A percentile compares a stretch with the other conserved stretches of the same genome.
phyloP scores from a whole-genome alignment of 768 basidiomycete species.

The Sistotremastrum niveocremeum region DNA sequence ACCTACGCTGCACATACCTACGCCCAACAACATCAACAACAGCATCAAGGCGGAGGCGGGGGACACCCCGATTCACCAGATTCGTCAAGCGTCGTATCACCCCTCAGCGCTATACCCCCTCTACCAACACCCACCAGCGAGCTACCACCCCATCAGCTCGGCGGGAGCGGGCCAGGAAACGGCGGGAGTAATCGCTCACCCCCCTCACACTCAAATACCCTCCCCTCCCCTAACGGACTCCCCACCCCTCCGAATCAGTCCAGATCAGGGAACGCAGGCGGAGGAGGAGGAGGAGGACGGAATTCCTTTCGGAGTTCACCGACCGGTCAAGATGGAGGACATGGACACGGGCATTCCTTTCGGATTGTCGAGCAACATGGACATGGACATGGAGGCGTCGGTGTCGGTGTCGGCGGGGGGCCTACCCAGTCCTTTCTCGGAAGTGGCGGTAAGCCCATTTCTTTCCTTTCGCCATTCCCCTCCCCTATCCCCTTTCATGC shows the following conservation, averaged over 20 bases:
- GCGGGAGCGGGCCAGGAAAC: no score
- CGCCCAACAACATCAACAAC: conserved; percentile 2
- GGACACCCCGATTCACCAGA: no score
- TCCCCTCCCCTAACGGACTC: background rate
- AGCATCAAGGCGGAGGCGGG: background rate
- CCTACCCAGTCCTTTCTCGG: background rate
- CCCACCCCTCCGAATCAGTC: background rate
- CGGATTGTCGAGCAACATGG: background rate
- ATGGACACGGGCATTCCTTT: conserved; percentile 2
- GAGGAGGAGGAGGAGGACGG: background rate
- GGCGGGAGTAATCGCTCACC: conserved; percentile 4
- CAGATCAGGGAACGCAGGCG: background rate
- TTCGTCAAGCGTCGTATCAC: no score
- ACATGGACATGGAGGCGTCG: background rate
- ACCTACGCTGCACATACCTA: background rate
- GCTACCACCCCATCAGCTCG: no score
- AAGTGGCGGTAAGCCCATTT: background rate
- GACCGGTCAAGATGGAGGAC: background rate
- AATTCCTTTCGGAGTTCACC: background rate
- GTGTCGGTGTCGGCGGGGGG: background rate
- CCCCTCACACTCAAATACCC: conserved; percentile 1
- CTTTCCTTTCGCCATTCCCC: no score
- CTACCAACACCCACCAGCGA: no score
- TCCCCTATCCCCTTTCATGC: no score
- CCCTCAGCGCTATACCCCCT: no score